Conservation (phyloP, 306 rosid species). For the Benincasa hispida region DNA sequence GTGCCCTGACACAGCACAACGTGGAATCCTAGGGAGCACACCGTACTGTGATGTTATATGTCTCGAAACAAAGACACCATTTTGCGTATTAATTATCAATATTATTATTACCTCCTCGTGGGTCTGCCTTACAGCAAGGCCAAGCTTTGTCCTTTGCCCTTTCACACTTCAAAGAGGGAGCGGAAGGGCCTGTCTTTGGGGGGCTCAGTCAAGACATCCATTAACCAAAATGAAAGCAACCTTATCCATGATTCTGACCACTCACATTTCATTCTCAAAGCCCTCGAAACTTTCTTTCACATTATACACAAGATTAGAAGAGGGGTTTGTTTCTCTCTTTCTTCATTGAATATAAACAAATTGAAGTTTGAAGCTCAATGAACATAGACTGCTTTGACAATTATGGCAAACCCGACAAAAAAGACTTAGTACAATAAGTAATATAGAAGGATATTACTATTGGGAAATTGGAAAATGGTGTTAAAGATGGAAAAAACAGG, state of each 20-base stretch:
- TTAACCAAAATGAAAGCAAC: not conserved
- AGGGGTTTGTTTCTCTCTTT: not conserved
- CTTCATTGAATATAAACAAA: not conserved
- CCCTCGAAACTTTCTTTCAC: conserved; percentile 7
- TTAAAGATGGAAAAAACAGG: not conserved
- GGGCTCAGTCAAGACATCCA: not conserved
- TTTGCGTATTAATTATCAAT: too few relatives aligned
- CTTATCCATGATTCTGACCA: conserved; percentile 12
- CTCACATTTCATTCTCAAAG: conserved; percentile 24
- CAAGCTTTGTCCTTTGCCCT: not conserved
- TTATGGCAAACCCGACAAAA: conserved; percentile 6
- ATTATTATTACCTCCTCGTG: not conserved
- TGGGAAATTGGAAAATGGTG: not conserved
- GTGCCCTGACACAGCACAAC: conserved; percentile 20
- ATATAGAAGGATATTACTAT: not conserved
- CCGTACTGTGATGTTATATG: conserved; percentile 4
- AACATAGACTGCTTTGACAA: not conserved
- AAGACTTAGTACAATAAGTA: not conserved
- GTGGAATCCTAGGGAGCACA: conserved; percentile 23
- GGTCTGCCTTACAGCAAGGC: not conserved
- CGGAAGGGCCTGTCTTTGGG: not conserved
- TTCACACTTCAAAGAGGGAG: not conserved
- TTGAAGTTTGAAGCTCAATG: not conserved
- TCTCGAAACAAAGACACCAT: not conserved
- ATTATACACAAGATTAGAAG: not conserved